A percentile compares a stretch with the other conserved stretches of the same genome.
Conservation (phyloP, 768 basidiomycete species). For the Hygrocybe punicea region DNA sequence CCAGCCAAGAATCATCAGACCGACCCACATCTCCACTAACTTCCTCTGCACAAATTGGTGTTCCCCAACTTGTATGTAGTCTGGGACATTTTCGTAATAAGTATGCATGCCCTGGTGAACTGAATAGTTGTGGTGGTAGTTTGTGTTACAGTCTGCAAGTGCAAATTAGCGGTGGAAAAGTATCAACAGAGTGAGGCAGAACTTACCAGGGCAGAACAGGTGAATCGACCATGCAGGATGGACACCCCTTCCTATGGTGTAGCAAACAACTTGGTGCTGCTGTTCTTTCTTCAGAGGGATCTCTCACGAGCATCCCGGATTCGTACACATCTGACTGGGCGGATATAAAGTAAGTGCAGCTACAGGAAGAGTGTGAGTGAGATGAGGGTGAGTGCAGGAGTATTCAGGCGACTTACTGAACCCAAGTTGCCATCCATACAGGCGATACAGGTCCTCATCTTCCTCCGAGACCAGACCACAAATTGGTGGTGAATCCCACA, state of each 20-base stretch:
- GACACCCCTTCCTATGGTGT: conserved; percentile 16
- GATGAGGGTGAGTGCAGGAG: no score
- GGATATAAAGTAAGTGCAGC: conserved; percentile 11
- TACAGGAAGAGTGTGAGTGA: not conserved
- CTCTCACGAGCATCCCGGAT: conserved; percentile 1
- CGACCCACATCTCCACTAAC: conserved; percentile 17
- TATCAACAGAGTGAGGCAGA: not conserved
- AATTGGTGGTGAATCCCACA: no score
- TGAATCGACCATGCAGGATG: conserved; percentile 23
- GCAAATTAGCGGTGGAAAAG: not conserved
- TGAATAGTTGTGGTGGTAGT: conserved; percentile 27
- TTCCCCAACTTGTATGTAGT: conserved; percentile 20
- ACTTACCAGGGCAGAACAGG: conserved; percentile 20
- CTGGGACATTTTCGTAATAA: conserved; percentile 24
- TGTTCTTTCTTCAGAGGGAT: conserved; percentile 20
- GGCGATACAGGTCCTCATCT: no score
- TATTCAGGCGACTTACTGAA: no score
- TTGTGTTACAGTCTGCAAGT: conserved; percentile 21
- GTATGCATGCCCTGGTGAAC: conserved; percentile 15
- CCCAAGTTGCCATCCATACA: no score
- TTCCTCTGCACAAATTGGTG: conserved; percentile 11
- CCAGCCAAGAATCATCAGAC: conserved; percentile 18
- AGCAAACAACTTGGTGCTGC: conserved; percentile 16
- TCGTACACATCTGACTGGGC: conserved; percentile 4
- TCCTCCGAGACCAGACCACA: no score